Evolutionary conservation across 2,329 filamentous ascomycete genomes (phyloP), one percentile per base, ranked within the genome.

Genomic region (Mycosphaerella sp.): DNA sequence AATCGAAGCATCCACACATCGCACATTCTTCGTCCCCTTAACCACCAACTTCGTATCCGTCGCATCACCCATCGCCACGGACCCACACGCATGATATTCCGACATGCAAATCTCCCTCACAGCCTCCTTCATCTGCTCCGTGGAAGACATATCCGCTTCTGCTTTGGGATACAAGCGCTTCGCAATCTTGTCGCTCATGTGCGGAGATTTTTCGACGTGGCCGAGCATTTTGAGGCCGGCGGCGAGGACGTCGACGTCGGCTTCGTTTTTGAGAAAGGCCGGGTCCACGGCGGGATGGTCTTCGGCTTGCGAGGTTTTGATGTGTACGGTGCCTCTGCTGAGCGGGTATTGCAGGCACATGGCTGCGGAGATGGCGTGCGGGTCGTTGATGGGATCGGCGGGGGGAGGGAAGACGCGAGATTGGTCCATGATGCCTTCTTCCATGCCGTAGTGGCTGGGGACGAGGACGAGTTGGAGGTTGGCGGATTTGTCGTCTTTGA

Each of bases 221-320:
- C 73, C 66, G 5, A 73, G 52, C 42, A 79, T 63, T 21, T 62
- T 58, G 13, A 69, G 46, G 8, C 66, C 62, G 7, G 63, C 62
- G 18, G 63, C 64, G 41, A 63, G 58, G 16, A 63, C 57, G 25
- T 56, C 54, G 43, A 84, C 72, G 55, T 78, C 75, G 2, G 75
- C 65, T 10, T 78, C 77, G 27, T 74, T 71, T 21, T 63, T 69
- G 43, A 64, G 50, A 53, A 58, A 65, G 18, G 56, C 56, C 4
- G 61, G 61, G 43, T 65, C 57, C 49, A 66, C 53, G 17, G 50
- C 42, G 6, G 62, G 62, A 36, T 59, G 57, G 30, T 58, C 52
- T 44, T 53, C n/a, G 40, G 62, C 42, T 36, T 61, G 55, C 35
- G 57, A 54, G 41, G 52, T 59, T 35, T 59, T 64, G 56, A 68